phyloP scores from a whole-genome alignment of 176 grass and related monocot genomes.

The Aegilops longissima region DNA sequence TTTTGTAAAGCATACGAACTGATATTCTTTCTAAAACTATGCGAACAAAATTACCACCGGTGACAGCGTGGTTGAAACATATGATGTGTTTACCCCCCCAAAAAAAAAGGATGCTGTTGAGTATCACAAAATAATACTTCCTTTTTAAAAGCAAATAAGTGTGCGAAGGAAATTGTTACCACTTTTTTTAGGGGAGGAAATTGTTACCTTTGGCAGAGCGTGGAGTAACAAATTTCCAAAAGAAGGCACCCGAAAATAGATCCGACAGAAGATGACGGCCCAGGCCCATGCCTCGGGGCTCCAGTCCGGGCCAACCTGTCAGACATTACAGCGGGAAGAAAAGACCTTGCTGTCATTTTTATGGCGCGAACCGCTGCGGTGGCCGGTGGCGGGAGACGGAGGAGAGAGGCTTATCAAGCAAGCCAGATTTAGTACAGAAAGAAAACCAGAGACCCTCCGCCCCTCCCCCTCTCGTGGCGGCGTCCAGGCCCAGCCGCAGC shows the following conservation, averaged over 20 bases:
- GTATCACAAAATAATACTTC: not conserved
- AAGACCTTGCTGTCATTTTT: not conserved
- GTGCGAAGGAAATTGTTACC: too few species aligned
- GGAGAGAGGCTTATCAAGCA: not conserved
- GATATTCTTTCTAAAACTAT: not conserved
- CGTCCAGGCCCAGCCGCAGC: not conserved
- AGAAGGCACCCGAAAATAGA: too few species aligned
- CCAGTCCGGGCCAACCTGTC: not conserved
- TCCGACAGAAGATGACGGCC: not conserved
- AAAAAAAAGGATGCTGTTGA: too few species aligned
- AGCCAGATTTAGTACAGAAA: not conserved
- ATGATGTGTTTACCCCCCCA: too few species aligned
- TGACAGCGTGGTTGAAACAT: too few species aligned
- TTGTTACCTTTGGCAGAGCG: too few species aligned
- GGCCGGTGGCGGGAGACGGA: conserved; percentile 13
- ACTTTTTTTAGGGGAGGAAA: too few species aligned
- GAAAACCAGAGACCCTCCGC: not conserved
- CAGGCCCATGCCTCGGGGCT: not conserved
- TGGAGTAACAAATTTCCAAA: not conserved
- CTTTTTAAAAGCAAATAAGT: not conserved
- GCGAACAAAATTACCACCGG: not conserved
- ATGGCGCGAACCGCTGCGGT: conserved; percentile 40
- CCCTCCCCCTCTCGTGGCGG: conserved; percentile 27
- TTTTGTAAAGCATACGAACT: too few species aligned
- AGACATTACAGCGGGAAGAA: not conserved